Percentiles rank a stretch among this genome's conserved stretches.
phyloP scores from a whole-genome alignment of 306 rosid species.

The Cucurbita argyrosperma region DNA sequence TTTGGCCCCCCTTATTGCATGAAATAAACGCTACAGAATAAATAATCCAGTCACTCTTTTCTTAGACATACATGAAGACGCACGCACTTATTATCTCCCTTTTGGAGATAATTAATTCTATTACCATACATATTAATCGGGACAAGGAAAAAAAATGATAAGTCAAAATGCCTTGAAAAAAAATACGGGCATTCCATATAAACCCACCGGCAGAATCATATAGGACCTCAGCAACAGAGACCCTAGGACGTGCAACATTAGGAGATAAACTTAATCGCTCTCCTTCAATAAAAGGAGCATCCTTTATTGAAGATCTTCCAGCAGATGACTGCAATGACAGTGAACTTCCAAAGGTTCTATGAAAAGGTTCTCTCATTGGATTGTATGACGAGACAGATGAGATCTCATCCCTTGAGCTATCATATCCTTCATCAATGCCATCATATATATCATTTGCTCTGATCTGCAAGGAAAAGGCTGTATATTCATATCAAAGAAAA shows the following conservation, averaged over 20 bases:
- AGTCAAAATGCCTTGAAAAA: neutral
- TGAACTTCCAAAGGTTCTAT: conserved; percentile 73
- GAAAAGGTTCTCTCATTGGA: conserved; percentile 47
- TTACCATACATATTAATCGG: neutral
- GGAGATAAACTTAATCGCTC: conserved; percentile 63
- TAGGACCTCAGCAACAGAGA: conserved; percentile 70
- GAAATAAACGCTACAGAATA: neutral
- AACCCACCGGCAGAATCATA: conserved; percentile 51
- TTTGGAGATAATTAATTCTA: neutral
- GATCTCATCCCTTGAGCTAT: conserved; percentile 84
- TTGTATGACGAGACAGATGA: conserved; percentile 94
- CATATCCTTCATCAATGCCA: conserved; percentile 78
- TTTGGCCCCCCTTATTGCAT: neutral
- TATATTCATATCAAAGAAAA: conserved; percentile 10
- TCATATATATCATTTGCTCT: conserved; percentile 75
- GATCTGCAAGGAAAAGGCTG: conserved; percentile 37
- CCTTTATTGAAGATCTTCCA: conserved; percentile 52
- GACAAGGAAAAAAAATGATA: neutral
- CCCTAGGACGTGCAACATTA: conserved; percentile 45
- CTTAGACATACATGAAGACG: neutral
- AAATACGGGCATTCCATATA: conserved; percentile 7
- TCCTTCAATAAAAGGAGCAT: conserved; percentile 36
- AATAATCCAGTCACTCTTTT: neutral
- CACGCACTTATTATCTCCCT: neutral
- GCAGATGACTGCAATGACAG: conserved; percentile 65